Evolutionary conservation across 2,329 filamentous ascomycete genomes (phyloP).

Genomic region (Fusarium subtropicale): DNA sequence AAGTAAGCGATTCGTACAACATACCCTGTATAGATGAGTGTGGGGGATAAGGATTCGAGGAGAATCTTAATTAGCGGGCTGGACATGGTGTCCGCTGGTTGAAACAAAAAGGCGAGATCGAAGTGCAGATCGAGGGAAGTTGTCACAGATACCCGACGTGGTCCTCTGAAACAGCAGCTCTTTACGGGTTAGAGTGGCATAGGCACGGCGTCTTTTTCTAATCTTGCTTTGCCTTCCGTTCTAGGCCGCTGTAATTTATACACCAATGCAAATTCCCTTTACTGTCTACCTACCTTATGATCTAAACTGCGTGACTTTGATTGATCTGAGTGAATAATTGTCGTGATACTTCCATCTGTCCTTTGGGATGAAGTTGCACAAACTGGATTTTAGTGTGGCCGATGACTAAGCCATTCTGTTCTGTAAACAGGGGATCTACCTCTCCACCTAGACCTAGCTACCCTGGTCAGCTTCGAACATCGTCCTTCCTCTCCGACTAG

Average conservation of each 20-base stretch:
- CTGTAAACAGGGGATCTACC: neutral
- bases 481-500: neutral
- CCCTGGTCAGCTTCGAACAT: neutral
- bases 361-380: neutral
- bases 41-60: constrained; percentile 48
- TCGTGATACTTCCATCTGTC: neutral
- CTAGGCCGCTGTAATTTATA: constrained; percentile 73
- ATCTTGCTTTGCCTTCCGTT: constrained; percentile 60
- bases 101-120: constrained; percentile 60
- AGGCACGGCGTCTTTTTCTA: constrained; percentile 60
- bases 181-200: constrained; percentile 63
- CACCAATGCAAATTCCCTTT: constrained; percentile 67
- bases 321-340: neutral
- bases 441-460: neutral
- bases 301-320: neutral
- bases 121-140: constrained; percentile 59
- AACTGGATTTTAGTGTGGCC: neutral
- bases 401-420: constrained; percentile 31
- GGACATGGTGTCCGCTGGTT: constrained; percentile 55
- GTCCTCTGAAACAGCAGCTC: constrained; percentile 57
- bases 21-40: constrained; percentile 57
- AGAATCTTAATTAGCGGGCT: constrained; percentile 51
- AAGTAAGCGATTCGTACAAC: constrained; percentile 66
- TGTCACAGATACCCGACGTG: constrained; percentile 55
- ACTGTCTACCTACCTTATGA: constrained; percentile 27